phyloP scores from a whole-genome alignment of 768 basidiomycete genomes.

The Trametes maxima region DNA sequence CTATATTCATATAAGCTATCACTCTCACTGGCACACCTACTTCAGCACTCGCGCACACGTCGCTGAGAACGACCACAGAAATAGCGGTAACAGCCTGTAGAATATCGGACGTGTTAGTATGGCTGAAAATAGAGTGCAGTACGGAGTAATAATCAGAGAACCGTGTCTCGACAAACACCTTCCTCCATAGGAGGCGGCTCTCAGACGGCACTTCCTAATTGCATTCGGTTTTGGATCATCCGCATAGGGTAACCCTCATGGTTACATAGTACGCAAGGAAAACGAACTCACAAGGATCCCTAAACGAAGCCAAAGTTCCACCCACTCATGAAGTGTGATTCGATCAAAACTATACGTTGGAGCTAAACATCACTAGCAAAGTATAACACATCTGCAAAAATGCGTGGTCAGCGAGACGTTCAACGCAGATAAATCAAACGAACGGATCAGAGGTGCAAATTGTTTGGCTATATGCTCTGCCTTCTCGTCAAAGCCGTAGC shows the following conservation, averaged over 20 bases:
- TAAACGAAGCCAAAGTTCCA: too few relatives aligned
- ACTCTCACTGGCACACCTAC: too few relatives aligned
- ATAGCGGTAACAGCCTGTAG: not conserved
- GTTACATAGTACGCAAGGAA: not conserved
- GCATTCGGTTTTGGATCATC: constrained; percentile 35
- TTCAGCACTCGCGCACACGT: too few relatives aligned
- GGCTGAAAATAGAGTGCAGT: not conserved
- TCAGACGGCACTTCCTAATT: constrained; percentile 38
- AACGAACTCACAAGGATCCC: not conserved
- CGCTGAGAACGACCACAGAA: too few relatives aligned
- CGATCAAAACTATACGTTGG: not conserved
- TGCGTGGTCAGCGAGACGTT: not conserved
- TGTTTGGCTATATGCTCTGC: constrained; percentile 35
- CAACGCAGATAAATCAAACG: not conserved
- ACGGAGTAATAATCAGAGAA: constrained; percentile 22
- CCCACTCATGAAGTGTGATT: too few relatives aligned
- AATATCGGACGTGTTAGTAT: not conserved
- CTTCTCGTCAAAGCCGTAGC: constrained; percentile 32
- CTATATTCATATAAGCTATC: too few relatives aligned
- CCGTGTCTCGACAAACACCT: constrained; percentile 29
- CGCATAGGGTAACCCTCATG: not conserved
- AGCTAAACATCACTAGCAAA: not conserved
- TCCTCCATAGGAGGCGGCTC: constrained; percentile 17
- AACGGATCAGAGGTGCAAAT: constrained; percentile 31
- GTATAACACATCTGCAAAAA: too few relatives aligned